Conservation (phyloP, 2,329 filamentous ascomycete species). For the Phaeosphaeriaceae sp. region DNA sequence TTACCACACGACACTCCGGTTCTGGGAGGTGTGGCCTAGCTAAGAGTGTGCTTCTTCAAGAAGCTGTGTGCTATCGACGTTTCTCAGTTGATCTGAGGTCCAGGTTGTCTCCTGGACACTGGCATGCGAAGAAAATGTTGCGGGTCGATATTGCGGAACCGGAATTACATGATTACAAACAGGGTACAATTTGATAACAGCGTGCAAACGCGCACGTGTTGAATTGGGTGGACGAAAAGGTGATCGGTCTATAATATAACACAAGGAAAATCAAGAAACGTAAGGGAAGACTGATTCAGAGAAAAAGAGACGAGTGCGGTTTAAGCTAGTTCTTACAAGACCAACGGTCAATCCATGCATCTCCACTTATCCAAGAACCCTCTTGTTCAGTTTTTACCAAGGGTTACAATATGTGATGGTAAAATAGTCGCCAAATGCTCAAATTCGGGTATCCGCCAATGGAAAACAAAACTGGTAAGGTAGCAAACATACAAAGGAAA, state of each 20-base stretch:
- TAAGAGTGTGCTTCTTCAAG: background rate
- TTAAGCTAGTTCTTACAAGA: constrained; percentile 25
- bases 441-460: constrained; percentile 45
- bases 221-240: background rate
- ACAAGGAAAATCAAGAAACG: constrained; percentile 4
- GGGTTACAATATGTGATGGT: constrained; percentile 3
- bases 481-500: constrained; percentile 33
- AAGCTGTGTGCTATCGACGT: background rate
- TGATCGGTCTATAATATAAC: constrained; percentile 3
- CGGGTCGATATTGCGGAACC: background rate
- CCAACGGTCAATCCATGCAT: background rate
- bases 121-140: background rate
- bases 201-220: background rate
- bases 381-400: background rate
- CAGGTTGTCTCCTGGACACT: too few relatives aligned
- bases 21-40: too few relatives aligned
- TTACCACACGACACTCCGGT: background rate
- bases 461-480: constrained; percentile 14
- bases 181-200: constrained; percentile 1
- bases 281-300: background rate
- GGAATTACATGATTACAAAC: constrained; percentile 8
- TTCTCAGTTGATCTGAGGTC: too few relatives aligned
- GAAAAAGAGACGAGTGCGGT: background rate
- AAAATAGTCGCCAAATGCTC: constrained; percentile 43
- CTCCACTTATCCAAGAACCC: constrained; percentile 9